A percentile compares a stretch with the other conserved stretches of the same genome.
Evolutionary conservation across 441 rosid genomes (phyloP).

Genomic region (Erodium moschatum): DNA sequence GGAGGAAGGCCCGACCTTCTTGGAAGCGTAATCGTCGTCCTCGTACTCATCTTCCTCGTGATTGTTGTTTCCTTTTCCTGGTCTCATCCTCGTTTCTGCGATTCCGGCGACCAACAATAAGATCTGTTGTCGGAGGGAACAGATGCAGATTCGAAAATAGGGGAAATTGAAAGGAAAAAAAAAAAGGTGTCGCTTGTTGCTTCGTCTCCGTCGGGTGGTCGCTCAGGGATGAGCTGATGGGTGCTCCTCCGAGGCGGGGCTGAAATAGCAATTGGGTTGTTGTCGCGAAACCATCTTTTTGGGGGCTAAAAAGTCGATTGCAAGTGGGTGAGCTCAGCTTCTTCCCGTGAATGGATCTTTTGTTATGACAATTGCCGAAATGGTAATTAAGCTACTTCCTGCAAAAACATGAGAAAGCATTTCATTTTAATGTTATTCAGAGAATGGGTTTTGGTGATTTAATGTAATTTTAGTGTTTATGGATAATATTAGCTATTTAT

Average conservation of each 20-base stretch:
- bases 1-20: conserved; percentile 6
- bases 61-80: background rate
- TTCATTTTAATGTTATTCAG: no score
- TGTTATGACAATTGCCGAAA: background rate
- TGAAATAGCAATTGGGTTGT: no score
- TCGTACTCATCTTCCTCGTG: conserved; percentile 5
- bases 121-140: background rate
- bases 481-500: no score
- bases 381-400: no score
- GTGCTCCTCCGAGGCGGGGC: background rate
- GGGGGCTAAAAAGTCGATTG: background rate
- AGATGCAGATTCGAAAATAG: background rate
- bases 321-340: conserved; percentile 2
- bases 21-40: conserved; percentile 6
- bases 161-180: background rate
- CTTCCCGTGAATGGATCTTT: background rate
- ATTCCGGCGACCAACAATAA: background rate
- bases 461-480: no score
- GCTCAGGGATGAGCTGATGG: conserved; percentile 3
- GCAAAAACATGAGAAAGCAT: no score
- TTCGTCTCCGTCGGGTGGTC: background rate
- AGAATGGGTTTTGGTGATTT: no score
- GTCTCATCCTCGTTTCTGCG: conserved; percentile 1
- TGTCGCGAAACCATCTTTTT: background rate
- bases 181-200: no score